Evolutionary conservation across 352 stramenopile species (phyloP).

Genomic region (Aphanomyces astaci): DNA sequence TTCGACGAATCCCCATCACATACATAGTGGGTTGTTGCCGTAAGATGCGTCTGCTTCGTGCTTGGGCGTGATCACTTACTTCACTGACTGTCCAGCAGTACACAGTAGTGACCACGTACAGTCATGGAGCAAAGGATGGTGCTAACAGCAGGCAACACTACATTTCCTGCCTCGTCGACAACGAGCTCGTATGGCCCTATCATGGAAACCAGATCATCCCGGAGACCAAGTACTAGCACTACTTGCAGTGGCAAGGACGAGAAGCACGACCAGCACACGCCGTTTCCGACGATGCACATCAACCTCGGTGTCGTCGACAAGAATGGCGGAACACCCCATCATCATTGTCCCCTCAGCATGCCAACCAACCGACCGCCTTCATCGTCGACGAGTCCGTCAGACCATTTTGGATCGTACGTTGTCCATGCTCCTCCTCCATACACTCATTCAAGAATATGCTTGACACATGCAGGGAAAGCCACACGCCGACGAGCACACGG

Average conservation of each 20-base stretch:
- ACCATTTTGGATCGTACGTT: conserved; percentile 1
- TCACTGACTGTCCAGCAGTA: not conserved
- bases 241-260: not conserved
- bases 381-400: too few relatives aligned
- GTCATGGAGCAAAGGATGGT: not conserved
- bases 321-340: too few relatives aligned
- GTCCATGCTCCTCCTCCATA: too few relatives aligned
- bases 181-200: not conserved
- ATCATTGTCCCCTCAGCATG: too few relatives aligned
- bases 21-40: too few relatives aligned
- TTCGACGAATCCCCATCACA: not conserved
- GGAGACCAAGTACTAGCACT: not conserved
- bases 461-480: not conserved
- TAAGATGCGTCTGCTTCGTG: not conserved
- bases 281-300: conserved; percentile 49
- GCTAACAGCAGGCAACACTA: too few relatives aligned
- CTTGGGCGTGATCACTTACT: not conserved
- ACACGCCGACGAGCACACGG: conserved; percentile 42
- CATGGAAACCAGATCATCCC: not conserved
- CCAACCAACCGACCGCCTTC: too few relatives aligned
- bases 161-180: not conserved
- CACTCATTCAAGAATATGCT: too few relatives aligned
- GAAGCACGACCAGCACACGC: not conserved
- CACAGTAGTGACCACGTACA: not conserved
- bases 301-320: conserved; percentile 73